Evolutionary conservation across 495 filamentous ascomycete species (phyloP).

Genomic region (Xylaria grammica): DNA sequence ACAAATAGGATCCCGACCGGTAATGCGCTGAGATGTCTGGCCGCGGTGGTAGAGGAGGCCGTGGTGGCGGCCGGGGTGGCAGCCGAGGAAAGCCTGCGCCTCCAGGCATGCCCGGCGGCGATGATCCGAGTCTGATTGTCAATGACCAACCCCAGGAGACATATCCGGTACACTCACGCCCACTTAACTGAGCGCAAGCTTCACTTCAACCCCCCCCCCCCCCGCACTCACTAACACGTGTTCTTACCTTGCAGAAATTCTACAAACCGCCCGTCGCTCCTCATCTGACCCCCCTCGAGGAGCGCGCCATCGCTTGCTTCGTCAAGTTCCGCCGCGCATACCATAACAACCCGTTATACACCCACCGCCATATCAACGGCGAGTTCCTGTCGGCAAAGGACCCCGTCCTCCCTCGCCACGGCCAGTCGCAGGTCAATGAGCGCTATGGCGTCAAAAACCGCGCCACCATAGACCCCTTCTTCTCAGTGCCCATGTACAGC

Average conservation of each 20-base stretch:
- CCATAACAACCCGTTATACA: constrained; percentile 57
- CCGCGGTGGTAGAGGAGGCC: constrained; percentile 35
- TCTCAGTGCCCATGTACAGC: constrained; percentile 55
- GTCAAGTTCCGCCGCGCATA: constrained; percentile 53
- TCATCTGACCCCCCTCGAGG: constrained; percentile 45
- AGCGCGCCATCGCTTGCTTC: constrained; percentile 50
- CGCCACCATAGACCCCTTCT: constrained; percentile 58
- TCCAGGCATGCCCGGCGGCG: constrained; percentile 40
- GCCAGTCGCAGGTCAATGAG: constrained; percentile 55
- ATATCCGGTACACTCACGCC: constrained; percentile 30
- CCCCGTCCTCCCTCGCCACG: constrained; percentile 44
- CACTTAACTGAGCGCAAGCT: not conserved
- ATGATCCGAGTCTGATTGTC: constrained; percentile 36
- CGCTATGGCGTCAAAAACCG: constrained; percentile 52
- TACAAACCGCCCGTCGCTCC: constrained; percentile 49
- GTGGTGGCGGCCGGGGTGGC: constrained; percentile 42
- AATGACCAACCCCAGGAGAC: constrained; percentile 37
- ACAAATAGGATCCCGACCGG: not conserved
- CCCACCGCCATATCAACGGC: constrained; percentile 37
- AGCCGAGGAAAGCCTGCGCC: constrained; percentile 38
- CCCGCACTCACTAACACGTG: constrained; percentile 7
- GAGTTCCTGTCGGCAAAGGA: constrained; percentile 14
- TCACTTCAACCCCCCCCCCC: not conserved
- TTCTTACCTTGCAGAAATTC: constrained; percentile 38
- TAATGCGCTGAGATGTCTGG: constrained; percentile 34